These are phyloP conservation scores for Coriaria nepalensis DNA, from an alignment of 306 rosid species.

Conservation along the genomic window DNA sequence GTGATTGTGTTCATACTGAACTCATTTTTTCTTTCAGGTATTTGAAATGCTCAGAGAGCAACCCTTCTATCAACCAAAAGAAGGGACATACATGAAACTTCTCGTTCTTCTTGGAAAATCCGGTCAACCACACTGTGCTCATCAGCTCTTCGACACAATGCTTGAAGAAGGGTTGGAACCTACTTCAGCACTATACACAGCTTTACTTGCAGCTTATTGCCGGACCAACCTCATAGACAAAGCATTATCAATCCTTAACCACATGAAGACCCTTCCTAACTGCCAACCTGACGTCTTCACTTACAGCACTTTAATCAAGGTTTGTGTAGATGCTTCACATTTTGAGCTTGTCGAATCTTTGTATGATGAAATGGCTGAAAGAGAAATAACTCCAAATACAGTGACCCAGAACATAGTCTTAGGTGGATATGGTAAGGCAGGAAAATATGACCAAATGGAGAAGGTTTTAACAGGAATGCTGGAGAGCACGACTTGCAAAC, in stretches of 20 bases:
- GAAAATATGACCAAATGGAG: slow-evolving; percentile 86
- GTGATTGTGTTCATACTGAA: slow-evolving; percentile 2
- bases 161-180: slow-evolving; percentile 65
- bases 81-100: slow-evolving; percentile 92
- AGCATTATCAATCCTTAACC: slow-evolving; percentile 50
- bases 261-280: slow-evolving; percentile 68
- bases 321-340: slow-evolving; percentile 54
- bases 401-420: slow-evolving; percentile 89
- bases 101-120: slow-evolving; percentile 75
- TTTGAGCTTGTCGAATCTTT: slow-evolving; percentile 61
- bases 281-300: slow-evolving; percentile 96
- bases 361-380: slow-evolving; percentile 64
- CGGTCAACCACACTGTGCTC: slow-evolving; percentile 66
- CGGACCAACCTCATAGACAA: slow-evolving; percentile 57
- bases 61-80: slow-evolving; percentile 78
- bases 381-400: slow-evolving; percentile 52
- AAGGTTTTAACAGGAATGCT: slow-evolving; percentile 73
- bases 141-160: slow-evolving; percentile 60
- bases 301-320: slow-evolving; percentile 70
- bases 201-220: slow-evolving; percentile 74
- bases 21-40: slow-evolving; percentile 30
- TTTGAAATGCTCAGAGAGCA: slow-evolving; percentile 90
- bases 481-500: slow-evolving; percentile 61
- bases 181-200: slow-evolving; percentile 69
- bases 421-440: slow-evolving; percentile 84